phyloP scores from a whole-genome alignment of 768 basidiomycete species.

The Sporobolomyces roseus region DNA sequence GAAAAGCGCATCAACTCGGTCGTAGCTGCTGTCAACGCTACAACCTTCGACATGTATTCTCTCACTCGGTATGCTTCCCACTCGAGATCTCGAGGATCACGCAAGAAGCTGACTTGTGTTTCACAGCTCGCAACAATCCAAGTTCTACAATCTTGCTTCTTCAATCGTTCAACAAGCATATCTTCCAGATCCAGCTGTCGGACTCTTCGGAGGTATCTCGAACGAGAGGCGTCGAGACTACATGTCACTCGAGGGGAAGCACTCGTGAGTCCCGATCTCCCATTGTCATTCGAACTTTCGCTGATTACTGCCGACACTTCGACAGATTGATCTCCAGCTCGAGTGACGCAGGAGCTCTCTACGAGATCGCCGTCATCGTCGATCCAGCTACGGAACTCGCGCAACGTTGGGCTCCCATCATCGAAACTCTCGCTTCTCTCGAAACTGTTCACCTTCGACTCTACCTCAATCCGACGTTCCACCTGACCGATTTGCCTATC shows the following conservation, averaged over 20 bases:
- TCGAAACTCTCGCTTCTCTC: conserved; percentile 53
- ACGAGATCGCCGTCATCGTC: conserved; percentile 64
- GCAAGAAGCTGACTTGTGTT: not conserved
- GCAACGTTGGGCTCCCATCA: conserved; percentile 77
- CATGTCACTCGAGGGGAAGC: conserved; percentile 3
- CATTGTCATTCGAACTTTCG: rapidly evolving
- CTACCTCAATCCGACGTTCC: conserved; percentile 66
- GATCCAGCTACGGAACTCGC: conserved; percentile 81
- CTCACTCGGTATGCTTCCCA: conserved; percentile 6
- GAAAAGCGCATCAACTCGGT: conserved; percentile 67
- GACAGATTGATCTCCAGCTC: not conserved
- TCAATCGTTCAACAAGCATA: conserved; percentile 70
- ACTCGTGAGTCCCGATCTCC: conserved; percentile 19
- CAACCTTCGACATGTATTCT: conserved; percentile 50
- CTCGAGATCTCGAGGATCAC: no score
- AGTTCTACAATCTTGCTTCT: conserved; percentile 63
- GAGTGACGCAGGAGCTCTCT: conserved; percentile 10
- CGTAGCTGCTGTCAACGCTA: conserved; percentile 58
- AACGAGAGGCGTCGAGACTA: conserved; percentile 15
- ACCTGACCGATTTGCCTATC: conserved; percentile 72
- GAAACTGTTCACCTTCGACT: conserved; percentile 59
- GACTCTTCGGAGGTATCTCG: conserved; percentile 32
- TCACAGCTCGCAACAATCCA: conserved; percentile 52
- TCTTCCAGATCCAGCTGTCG: conserved; percentile 50
- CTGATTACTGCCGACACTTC: not conserved